Percentiles rank a stretch among this genome's conserved stretches.
phyloP scores from a whole-genome alignment of 202 grass and related monocot genomes.

The Hordeum pubiflorum region DNA sequence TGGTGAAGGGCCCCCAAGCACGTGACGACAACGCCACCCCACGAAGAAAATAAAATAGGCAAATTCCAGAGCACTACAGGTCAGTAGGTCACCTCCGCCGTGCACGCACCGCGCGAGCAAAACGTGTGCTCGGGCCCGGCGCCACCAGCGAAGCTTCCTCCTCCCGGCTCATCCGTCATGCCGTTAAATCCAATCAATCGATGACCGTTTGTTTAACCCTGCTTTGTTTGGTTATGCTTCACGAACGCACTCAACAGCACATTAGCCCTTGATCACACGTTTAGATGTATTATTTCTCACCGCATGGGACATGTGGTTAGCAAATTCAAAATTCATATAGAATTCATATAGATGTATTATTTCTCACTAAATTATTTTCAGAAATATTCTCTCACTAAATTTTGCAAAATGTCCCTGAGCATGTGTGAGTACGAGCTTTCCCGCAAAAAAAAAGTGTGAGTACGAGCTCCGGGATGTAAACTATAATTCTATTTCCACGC shows the following conservation, averaged over 20 bases:
- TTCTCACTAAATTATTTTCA: too few relatives aligned
- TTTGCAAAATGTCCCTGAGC: too few relatives aligned
- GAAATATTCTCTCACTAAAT: too few relatives aligned
- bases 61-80: not conserved
- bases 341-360: too few relatives aligned
- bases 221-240: not conserved
- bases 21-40: constrained; percentile 34
- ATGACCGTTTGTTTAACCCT: not conserved
- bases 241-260: not conserved
- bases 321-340: too few relatives aligned
- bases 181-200: not conserved
- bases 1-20: constrained; percentile 9
- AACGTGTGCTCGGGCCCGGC: constrained; percentile 37
- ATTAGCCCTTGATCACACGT: not conserved
- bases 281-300: not conserved
- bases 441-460: too few relatives aligned
- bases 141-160: constrained; percentile 17
- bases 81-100: not conserved
- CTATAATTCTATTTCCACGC: too few relatives aligned
- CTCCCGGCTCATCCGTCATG: not conserved
- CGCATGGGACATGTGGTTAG: too few relatives aligned
- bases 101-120: constrained; percentile 32
- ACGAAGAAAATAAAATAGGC: not conserved
- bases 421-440: too few relatives aligned
- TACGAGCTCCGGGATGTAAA: too few relatives aligned